These are phyloP conservation scores for Ogataea methylovora DNA, from an alignment of 805 yeast genomes.

Conservation along the genomic window DNA sequence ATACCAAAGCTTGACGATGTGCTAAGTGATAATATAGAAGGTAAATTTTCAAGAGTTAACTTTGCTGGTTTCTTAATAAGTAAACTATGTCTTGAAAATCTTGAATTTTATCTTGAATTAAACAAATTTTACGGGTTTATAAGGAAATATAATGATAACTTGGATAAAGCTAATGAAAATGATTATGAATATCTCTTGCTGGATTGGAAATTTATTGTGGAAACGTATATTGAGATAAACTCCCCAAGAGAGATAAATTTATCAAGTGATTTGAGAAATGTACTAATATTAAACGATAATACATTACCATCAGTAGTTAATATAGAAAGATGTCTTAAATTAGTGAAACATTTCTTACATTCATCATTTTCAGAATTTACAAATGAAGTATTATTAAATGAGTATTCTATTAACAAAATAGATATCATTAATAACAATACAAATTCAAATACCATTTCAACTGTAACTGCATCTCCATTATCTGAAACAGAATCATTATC, in stretches of 20 bases:
- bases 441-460: neutral
- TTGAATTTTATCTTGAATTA: slow-evolving; percentile 24
- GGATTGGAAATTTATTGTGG: slow-evolving; percentile 20
- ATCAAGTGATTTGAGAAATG: slow-evolving; percentile 18
- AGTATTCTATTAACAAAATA: neutral
- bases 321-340: slow-evolving; percentile 13
- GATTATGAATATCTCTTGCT: slow-evolving; percentile 2
- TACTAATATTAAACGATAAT: slow-evolving; percentile 3
- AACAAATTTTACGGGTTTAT: slow-evolving; percentile 12
- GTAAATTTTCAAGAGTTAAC: slow-evolving; percentile 16
- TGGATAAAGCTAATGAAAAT: neutral
- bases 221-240: slow-evolving; percentile 18
- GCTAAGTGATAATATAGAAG: slow-evolving; percentile 15
- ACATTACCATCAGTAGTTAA: slow-evolving; percentile 10
- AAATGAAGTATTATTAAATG: slow-evolving; percentile 3
- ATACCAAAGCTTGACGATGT: slow-evolving; percentile 23
- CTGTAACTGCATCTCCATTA: neutral
- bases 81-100: slow-evolving; percentile 27
- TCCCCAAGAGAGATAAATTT: slow-evolving; percentile 25
- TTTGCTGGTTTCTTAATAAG: slow-evolving; percentile 21
- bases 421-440: neutral
- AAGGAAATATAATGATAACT: slow-evolving; percentile 1
- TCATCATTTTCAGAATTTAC: slow-evolving; percentile 24
- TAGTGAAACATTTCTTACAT: slow-evolving; percentile 19
- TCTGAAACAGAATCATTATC: neutral